These are phyloP conservation scores for Hymenoscyphus fraxineus DNA, from an alignment of 2,329 filamentous ascomycete genomes.

Conservation along the genomic window DNA sequence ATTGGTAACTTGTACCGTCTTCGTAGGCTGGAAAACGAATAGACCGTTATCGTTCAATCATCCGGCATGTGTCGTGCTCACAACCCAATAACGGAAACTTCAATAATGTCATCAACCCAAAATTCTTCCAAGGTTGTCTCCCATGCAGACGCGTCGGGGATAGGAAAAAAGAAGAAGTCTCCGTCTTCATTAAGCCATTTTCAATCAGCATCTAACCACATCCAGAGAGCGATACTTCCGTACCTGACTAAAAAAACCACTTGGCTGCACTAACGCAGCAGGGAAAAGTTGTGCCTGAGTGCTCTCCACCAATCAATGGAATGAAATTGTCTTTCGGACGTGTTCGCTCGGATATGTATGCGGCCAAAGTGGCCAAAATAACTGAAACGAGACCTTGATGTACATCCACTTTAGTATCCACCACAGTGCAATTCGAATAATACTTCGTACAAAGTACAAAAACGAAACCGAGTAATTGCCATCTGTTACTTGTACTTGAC, in stretches of 20 bases:
- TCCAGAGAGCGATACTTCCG: background rate
- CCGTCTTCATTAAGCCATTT: background rate
- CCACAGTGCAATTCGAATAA: no score
- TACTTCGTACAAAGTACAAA: no score
- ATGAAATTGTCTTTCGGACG: background rate
- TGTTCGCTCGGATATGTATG: background rate
- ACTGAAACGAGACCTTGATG: background rate
- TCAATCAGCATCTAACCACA: background rate
- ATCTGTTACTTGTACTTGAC: background rate
- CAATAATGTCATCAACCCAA: background rate
- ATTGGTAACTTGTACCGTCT: background rate
- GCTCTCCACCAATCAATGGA: background rate
- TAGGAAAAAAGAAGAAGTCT: background rate
- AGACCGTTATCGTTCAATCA: background rate
- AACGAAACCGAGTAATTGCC: no score
- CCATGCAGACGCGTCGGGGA: background rate
- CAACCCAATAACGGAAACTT: background rate
- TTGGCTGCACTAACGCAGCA: background rate
- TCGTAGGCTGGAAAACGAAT: background rate
- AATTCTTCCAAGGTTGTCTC: background rate
- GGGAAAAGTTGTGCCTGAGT: constrained; percentile 1
- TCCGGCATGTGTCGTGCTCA: background rate
- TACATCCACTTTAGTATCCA: no score
- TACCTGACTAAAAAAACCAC: background rate
- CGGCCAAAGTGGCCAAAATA: background rate